Conservation (phyloP, 306 rosid genomes). For the Vicia faba region DNA sequence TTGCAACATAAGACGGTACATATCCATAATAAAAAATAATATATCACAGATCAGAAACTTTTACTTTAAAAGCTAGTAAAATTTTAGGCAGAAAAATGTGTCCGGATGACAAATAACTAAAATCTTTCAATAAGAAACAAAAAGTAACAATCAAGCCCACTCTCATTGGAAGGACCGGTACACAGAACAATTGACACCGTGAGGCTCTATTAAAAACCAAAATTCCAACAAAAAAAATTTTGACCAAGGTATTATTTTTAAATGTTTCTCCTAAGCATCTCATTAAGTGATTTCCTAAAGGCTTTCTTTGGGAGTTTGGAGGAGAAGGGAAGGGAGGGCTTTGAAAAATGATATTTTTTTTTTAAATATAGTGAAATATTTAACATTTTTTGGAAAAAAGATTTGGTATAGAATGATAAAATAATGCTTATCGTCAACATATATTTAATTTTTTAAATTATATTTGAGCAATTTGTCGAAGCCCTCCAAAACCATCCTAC, state of each 20-base stretch:
- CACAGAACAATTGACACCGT: background rate
- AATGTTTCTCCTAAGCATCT: background rate
- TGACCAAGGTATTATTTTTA: conserved; percentile 9
- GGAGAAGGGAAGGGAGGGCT: too few species aligned
- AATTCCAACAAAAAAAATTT: background rate
- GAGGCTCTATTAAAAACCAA: conserved; percentile 1
- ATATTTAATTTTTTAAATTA: too few species aligned
- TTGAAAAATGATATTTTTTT: too few species aligned
- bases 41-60: background rate
- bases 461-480: too few species aligned
- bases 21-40: background rate
- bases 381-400: too few species aligned
- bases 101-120: background rate
- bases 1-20: background rate
- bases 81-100: conserved; percentile 7
- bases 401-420: too few species aligned
- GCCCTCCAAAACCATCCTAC: too few species aligned
- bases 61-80: conserved; percentile 2
- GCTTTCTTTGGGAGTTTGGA: too few species aligned
- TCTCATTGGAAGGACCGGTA: conserved; percentile 10
- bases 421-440: too few species aligned
- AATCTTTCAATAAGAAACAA: conserved; percentile 18
- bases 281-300: too few species aligned
- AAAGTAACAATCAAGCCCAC: conserved; percentile 6
- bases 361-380: too few species aligned